These are phyloP conservation scores for Metschnikowia continentalis DNA, from an alignment of 805 yeast genomes.

Conservation along the genomic window DNA sequence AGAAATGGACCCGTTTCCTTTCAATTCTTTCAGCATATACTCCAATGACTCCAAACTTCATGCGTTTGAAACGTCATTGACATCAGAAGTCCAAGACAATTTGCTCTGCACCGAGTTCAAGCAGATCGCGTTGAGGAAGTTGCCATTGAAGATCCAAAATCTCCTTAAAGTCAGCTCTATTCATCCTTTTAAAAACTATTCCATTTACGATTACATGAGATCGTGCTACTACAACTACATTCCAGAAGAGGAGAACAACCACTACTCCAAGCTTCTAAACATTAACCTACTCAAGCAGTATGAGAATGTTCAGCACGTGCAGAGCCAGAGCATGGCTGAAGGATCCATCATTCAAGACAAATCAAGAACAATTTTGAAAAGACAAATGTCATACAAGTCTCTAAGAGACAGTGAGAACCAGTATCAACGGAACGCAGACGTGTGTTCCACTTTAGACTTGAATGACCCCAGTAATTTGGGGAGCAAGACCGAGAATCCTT, in stretches of 20 bases:
- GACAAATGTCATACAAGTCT: slow-evolving; percentile 19
- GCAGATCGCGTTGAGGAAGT: slow-evolving; percentile 20
- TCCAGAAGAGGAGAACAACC: slow-evolving; percentile 33
- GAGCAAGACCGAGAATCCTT: slow-evolving; percentile 1
- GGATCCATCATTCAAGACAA: slow-evolving; percentile 17
- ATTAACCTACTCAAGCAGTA: slow-evolving; percentile 36
- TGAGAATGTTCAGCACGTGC: slow-evolving; percentile 30
- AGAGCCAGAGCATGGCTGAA: slow-evolving; percentile 28
- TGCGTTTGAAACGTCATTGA: slow-evolving; percentile 28
- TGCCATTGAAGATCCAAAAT: slow-evolving; percentile 35
- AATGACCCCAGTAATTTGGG: not conserved
- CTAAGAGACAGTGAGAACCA: slow-evolving; percentile 2
- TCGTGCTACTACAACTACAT: slow-evolving; percentile 37
- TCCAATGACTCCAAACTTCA: slow-evolving; percentile 40
- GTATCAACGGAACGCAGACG: not conserved
- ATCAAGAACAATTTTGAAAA: slow-evolving; percentile 12
- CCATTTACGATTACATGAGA: slow-evolving; percentile 35
- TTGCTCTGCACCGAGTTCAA: slow-evolving; percentile 22
- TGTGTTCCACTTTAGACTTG: not conserved
- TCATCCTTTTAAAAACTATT: slow-evolving; percentile 31
- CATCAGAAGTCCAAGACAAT: slow-evolving; percentile 26
- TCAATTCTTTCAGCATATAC: slow-evolving; percentile 26
- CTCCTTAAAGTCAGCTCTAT: slow-evolving; percentile 28
- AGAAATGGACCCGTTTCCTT: slow-evolving; percentile 32
- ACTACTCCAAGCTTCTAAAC: slow-evolving; percentile 32